Percentiles rank a stretch among this genome's conserved stretches.
phyloP scores from a whole-genome alignment of 805 yeast species.

The Zygotorulaspora florentina region DNA sequence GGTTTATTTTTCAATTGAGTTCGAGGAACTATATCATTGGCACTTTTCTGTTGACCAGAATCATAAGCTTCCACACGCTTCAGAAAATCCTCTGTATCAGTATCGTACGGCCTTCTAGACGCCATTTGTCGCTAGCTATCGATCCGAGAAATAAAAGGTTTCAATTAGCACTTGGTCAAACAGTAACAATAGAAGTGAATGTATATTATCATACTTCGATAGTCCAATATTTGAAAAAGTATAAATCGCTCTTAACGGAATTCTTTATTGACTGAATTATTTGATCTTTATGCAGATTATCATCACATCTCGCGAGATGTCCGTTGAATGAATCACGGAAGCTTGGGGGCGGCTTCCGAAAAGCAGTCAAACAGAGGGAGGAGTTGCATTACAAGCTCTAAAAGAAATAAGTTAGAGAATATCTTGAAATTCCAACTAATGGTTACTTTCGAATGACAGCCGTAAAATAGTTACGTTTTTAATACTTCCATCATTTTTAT shows the following conservation, averaged over 20 bases:
- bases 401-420: too few relatives aligned
- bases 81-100: slow-evolving; percentile 24
- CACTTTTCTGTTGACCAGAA: slow-evolving; percentile 4
- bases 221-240: background rate
- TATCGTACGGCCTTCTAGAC: slow-evolving; percentile 7
- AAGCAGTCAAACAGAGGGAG: too few relatives aligned
- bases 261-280: background rate
- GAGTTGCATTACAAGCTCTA: too few relatives aligned
- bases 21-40: background rate
- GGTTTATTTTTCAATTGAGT: slow-evolving; percentile 2
- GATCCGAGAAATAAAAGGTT: background rate
- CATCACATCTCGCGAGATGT: background rate
- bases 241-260: background rate
- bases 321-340: too few relatives aligned
- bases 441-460: too few relatives aligned
- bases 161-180: background rate
- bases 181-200: too few relatives aligned
- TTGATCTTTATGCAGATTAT: too few relatives aligned
- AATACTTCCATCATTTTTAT: too few relatives aligned
- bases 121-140: background rate
- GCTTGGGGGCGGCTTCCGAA: too few relatives aligned
- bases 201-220: too few relatives aligned
- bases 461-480: too few relatives aligned
- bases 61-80: slow-evolving; percentile 30
- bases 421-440: too few relatives aligned